Conservation (phyloP, 768 basidiomycete species). For the Termitomyces sp. region DNA sequence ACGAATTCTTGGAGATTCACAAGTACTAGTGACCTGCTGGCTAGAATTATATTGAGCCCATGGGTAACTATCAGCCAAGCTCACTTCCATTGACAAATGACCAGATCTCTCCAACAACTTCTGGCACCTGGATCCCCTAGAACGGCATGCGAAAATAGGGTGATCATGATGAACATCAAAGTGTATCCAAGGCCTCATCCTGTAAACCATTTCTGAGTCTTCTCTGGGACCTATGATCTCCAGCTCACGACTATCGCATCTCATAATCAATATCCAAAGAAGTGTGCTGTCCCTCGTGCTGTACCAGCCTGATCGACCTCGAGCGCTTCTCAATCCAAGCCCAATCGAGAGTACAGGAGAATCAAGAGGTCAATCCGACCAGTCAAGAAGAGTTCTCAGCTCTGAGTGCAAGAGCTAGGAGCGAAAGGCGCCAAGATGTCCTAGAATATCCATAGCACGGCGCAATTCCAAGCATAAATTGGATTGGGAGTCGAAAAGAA, state of each 20-base stretch:
- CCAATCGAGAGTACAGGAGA: not conserved
- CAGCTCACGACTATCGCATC: too few relatives aligned
- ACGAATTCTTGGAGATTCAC: too few relatives aligned
- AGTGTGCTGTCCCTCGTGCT: not conserved
- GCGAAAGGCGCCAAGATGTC: not conserved
- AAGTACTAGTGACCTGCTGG: not conserved
- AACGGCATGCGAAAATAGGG: not conserved
- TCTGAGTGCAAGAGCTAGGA: too few relatives aligned
- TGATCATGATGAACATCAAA: too few relatives aligned
- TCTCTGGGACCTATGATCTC: not conserved
- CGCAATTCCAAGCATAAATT: not conserved
- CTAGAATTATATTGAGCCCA: not conserved
- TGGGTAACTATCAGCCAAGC: not conserved
- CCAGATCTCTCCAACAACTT: too few relatives aligned
- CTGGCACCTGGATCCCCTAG: not conserved
- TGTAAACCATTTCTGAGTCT: not conserved
- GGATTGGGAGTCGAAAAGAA: not conserved
- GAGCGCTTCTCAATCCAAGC: not conserved
- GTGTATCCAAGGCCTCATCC: not conserved
- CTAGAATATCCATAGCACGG: not conserved
- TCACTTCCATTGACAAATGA: not conserved
- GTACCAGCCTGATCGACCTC: too few relatives aligned
- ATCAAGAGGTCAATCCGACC: too few relatives aligned
- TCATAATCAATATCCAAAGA: not conserved
- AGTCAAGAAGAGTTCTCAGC: not conserved